A percentile compares a stretch with the other conserved stretches of the same genome.
Evolutionary conservation across 1,284 basidiomycete genomes (phyloP).

Genomic region (Cystobasidium slooffiae): DNA sequence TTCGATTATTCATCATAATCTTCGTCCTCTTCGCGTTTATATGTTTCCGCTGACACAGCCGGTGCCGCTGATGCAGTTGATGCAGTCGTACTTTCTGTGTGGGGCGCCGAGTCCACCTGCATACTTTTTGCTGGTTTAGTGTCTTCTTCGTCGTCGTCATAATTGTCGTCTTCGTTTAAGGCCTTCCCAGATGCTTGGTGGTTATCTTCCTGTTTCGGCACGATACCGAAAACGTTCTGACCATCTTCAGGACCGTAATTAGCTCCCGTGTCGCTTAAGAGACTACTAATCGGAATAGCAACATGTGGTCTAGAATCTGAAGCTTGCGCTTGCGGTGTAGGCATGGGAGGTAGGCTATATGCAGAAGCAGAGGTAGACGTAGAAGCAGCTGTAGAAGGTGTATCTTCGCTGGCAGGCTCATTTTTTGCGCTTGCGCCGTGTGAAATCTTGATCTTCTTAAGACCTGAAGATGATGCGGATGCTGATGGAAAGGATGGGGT

Average conservation of each 20-base stretch:
- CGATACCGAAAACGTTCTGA: slow-evolving; percentile 48
- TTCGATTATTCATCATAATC: slow-evolving; percentile 35
- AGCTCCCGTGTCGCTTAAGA: slow-evolving; percentile 6
- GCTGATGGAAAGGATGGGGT: neutral
- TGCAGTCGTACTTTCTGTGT: neutral
- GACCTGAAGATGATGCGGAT: slow-evolving; percentile 15
- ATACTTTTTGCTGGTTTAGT: neutral
- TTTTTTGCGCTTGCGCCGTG: neutral
- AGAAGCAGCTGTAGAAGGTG: neutral
- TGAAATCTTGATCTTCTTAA: slow-evolving; percentile 28
- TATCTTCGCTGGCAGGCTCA: neutral
- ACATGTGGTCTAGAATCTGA: slow-evolving; percentile 22
- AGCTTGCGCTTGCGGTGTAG: slow-evolving; percentile 1
- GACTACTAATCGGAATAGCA: slow-evolving; percentile 39
- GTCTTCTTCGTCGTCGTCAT: slow-evolving; percentile 37
- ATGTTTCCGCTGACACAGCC: neutral
- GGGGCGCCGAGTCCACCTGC: neutral
- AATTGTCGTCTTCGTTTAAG: slow-evolving; percentile 33
- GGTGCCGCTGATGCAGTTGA: neutral
- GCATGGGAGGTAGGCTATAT: slow-evolving; percentile 8
- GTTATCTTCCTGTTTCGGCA: slow-evolving; percentile 49
- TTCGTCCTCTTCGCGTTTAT: slow-evolving; percentile 36
- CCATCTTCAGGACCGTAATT: neutral
- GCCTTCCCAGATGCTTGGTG: slow-evolving; percentile 16
- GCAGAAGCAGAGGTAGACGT: neutral